Percentiles rank a stretch among this genome's conserved stretches.
Conservation (phyloP, 2,329 filamentous ascomycete genomes). For the Geosmithia putterillii region DNA sequence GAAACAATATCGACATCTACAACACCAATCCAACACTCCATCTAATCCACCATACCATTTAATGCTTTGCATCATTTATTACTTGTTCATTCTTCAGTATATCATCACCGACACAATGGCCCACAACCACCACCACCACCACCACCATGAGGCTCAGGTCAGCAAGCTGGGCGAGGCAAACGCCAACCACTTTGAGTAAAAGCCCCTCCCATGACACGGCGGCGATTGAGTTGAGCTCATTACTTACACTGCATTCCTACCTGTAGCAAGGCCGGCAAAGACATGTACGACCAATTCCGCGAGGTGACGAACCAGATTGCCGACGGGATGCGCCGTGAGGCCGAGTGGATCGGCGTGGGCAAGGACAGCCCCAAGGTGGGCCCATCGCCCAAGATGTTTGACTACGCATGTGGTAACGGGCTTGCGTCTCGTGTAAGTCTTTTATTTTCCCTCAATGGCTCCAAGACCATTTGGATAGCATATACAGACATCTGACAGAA, state of each 20-base stretch:
- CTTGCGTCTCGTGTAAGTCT: slow-evolving; percentile 13
- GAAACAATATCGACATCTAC: not conserved
- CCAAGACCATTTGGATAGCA: too few species aligned
- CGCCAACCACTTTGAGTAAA: not conserved
- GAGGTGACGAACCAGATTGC: not conserved
- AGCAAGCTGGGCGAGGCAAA: not conserved
- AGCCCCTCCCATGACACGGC: not conserved
- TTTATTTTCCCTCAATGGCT: not conserved
- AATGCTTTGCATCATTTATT: not conserved
- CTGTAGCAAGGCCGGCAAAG: not conserved
- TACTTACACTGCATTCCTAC: too few species aligned
- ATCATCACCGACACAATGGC: not conserved
- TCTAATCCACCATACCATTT: not conserved
- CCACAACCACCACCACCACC: not conserved
- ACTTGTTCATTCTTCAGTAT: not conserved
- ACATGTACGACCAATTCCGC: not conserved
- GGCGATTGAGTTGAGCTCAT: not conserved
- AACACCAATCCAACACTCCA: not conserved
- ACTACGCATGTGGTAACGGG: slow-evolving; percentile 18
- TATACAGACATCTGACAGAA: fast-evolving
- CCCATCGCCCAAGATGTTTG: slow-evolving; percentile 10
- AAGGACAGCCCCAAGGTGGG: not conserved
- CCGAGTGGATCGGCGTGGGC: not conserved
- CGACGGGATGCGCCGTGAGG: not conserved
- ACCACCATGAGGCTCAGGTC: not conserved